These are phyloP conservation scores for Abelmoschus esculentus DNA, from an alignment of 345 rosid species.

Conservation along the genomic window DNA sequence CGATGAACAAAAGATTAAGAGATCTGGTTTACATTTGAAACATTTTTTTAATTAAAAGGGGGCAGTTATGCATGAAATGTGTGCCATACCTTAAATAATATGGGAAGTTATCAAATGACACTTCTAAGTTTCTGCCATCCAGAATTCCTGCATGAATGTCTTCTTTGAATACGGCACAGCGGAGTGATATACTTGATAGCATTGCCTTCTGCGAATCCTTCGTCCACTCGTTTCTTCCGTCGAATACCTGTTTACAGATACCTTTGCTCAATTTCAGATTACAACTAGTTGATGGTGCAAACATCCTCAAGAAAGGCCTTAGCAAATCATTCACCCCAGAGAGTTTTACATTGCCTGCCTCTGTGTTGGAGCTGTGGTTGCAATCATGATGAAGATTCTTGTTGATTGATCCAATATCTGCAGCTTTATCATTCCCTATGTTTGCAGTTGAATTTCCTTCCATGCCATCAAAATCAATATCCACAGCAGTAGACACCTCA, in stretches of 20 bases:
- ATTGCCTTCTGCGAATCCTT: conserved; percentile 58
- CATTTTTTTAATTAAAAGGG: background rate
- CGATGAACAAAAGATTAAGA: conserved; percentile 4
- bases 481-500: conserved; percentile 42
- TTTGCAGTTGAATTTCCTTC: conserved; percentile 52
- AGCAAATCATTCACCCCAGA: conserved; percentile 62
- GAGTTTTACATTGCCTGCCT: conserved; percentile 67
- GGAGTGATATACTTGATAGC: conserved; percentile 48
- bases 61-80: background rate
- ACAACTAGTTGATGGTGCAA: conserved; percentile 49
- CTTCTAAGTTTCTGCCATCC: conserved; percentile 61
- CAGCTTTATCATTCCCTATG: conserved; percentile 48
- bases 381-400: conserved; percentile 42
- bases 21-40: background rate
- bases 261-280: conserved; percentile 57
- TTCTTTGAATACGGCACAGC: conserved; percentile 52
- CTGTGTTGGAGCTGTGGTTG: conserved; percentile 52
- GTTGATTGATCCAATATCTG: conserved; percentile 41
- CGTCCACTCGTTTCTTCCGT: conserved; percentile 56
- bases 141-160: conserved; percentile 64
- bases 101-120: conserved; percentile 75
- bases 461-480: conserved; percentile 45
- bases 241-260: conserved; percentile 70
- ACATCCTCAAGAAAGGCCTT: conserved; percentile 54
- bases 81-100: conserved; percentile 68